Base-by-base conservation (phyloP, 73 alveolate species). In the Halteria grandinella region DNA sequence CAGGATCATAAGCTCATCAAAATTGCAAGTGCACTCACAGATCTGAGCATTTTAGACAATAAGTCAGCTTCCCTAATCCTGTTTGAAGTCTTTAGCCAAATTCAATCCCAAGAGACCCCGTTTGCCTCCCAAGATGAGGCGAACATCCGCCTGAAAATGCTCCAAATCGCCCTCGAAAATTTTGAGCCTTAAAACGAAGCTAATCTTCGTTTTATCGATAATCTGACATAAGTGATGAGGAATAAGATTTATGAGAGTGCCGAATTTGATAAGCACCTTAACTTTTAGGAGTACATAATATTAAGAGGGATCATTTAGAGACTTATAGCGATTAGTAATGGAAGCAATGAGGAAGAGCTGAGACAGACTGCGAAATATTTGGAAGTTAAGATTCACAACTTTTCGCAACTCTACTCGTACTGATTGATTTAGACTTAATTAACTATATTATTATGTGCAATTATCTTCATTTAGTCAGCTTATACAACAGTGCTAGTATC, bases 401-500 rank as follows among this genome's bases (percentile, higher is more conserved):
- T 40, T 31, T 7, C 59, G 1, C 37, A 60, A 40, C 43, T 60
- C 20, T 37, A 60, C 58, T 40, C 77, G n/a, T n/a, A n/a, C n/a
- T n/a, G n/a, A n/a, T n/a, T n/a, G n/a, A n/a, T n/a, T n/a, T 39
- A 39, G 18, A 39, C 50, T 14, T 39, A 39, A 39, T 39, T 39
- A 39, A 11, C 10, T 39, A 11, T 39, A 39, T 39, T 39, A 11
- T 39, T 14, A 39, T 39, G n/a, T n/a, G n/a, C 15, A 39, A 11
- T 39, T 39, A 11, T 39, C 50, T 14, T 66, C 80, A 66, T 53
- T 66, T 66, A 5, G 80, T 66, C 17, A 66, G 23, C 45, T 66
- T 66, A 33, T 66, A 66, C 69, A 66, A 33, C 32, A 66, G 34
- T 3, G 80, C 80, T 25, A 66, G 32, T 23, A 66, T 28, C 80